Base-by-base conservation (phyloP, 2,329 filamentous ascomycete species). In the Arachnomyces sp. region DNA sequence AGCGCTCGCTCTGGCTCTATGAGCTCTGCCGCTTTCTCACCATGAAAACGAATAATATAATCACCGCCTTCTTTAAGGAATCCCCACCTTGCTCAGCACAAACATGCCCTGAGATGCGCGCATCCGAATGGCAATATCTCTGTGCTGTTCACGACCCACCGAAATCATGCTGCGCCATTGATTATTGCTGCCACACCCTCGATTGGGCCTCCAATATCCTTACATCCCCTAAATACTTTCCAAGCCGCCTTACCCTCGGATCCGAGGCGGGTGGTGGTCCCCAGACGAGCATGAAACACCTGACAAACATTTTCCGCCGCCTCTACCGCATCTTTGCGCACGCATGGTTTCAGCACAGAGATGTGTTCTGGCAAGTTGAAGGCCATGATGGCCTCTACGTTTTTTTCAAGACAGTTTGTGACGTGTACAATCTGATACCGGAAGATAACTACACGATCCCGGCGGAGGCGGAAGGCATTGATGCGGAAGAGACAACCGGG, bases 101-200 rank as follows among this genome's bases (percentile, higher is more conserved):
- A 48, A 95, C 92, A 1, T 98, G 92, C 57, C 88, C 89, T 25
- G 92, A 98, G 66, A 98, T 98, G 92, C 88, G 92, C 57, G 92
- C 92, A 2, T 92, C 85, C 20, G 90, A 98, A 69, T 98, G 92
- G 92, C 92, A 98, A 66, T 98, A 96, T 57, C 78, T 98, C 35
- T 98, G 92, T 67, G 92, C 92, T 37, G 92, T 96, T 2, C 92
- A 98, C 61, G 90, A 96, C 58, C 84, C 88, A 36, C 92, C 92
- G 36, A 96, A 96, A 67, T 85, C 83, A 54, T 98, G 92, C 70
- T 95, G 90, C 64, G 92, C 92, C 38, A 95, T 98, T 57, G 92
- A 98, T 66, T 98, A 98, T 68, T 95, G 89, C 73, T 96, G 90
- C 61, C 92, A 98, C 61, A 98, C 92, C 0, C 80, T 98, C 32